Base-by-base conservation (phyloP, 805 yeast genomes). In the Wickerhamomyces kurtzmanii region DNA sequence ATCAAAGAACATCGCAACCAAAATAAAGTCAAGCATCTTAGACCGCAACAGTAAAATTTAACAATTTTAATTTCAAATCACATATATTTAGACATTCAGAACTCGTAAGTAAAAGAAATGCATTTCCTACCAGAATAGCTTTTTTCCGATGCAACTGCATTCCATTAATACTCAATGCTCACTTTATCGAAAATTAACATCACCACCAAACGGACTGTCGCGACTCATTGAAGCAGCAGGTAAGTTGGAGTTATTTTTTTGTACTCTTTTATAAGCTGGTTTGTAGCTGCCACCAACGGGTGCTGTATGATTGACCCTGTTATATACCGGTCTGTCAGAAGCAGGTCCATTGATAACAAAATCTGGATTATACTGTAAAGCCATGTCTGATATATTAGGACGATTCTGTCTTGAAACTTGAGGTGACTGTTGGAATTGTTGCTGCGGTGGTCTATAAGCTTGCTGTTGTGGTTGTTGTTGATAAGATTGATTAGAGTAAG, bases 291-390 rank as follows among this genome's bases (percentile, higher is more conserved):
- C 22, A 15, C 39, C 22, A 9, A 39, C 39, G 12, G 40, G 28
- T 10, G 42, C 27, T 13, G 29, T 10, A 11, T 22, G 20, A 32
- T 37, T 31, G n/a, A n/a, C n/a, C n/a, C n/a, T n/a, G 31, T 35
- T 23, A 29, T 27, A 23, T 18, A 29, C 28, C 15, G 39, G 30
- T 14, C 29, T 37, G 16, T 31, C 32, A 17, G 32, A 31, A n/a
- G 47, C 40, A 4, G 43, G 40, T 4, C 49, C 51, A 12, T 40
- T 39, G 21, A 10, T 29, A 14, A 43, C 37, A 39, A 70, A 68
- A 38, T 69, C 72, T 15, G 75, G 75, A 37, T 67, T 70, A 29
- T 59, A 57, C 22, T 59, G 55, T 30, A 71, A 45, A 32, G 68
- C 41, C 27, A 57, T 41, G 28, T 65, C 73, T 1, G 71, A 48